Conservation (phyloP, 2,329 filamentous ascomycete species). For the Scedosporium dehoogii region DNA sequence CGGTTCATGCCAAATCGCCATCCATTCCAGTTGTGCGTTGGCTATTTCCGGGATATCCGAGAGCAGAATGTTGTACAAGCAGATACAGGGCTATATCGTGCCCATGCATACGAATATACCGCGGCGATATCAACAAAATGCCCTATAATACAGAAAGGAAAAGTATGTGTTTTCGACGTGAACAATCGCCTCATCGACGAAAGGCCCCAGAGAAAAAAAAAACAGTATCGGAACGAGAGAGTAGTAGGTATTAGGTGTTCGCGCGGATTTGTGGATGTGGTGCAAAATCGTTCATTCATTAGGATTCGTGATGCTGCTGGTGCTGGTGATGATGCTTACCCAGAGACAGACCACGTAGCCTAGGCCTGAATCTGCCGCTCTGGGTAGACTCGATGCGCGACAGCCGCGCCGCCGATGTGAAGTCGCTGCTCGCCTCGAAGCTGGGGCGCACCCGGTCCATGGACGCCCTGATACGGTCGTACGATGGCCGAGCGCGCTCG, state of each 20-base stretch:
- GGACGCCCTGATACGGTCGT: conserved; percentile 74
- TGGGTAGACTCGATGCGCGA: conserved; percentile 71
- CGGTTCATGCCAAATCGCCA: background rate
- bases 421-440: conserved; percentile 82
- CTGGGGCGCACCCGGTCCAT: conserved; percentile 78
- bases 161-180: background rate
- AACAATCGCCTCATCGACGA: background rate
- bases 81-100: background rate
- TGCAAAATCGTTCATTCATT: background rate
- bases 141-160: background rate
- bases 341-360: conserved; percentile 33
- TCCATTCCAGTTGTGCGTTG: background rate
- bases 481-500: conserved; percentile 70
- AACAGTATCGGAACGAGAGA: background rate
- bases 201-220: background rate
- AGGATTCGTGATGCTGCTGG: background rate
- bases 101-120: background rate
- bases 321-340: conserved; percentile 26
- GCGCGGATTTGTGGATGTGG: background rate
- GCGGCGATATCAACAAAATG: background rate
- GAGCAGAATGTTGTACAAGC: background rate
- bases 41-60: background rate
- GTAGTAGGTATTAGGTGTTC: background rate
- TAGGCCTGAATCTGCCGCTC: conserved; percentile 29
- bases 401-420: conserved; percentile 80